Conservation (phyloP, 345 rosid genomes). For the Anastatica hierochuntica region DNA sequence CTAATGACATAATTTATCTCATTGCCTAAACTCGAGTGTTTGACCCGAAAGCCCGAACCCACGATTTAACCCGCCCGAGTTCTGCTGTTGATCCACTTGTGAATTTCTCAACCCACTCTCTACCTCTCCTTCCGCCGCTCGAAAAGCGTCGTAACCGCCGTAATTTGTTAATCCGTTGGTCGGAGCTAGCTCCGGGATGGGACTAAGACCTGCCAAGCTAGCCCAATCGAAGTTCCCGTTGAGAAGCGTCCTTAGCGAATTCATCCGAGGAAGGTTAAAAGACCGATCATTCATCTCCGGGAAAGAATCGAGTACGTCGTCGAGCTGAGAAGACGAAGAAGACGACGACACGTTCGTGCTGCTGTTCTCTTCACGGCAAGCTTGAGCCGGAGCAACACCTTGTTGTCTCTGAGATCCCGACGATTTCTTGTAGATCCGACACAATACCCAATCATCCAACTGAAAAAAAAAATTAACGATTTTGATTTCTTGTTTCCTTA, state of each 20-base stretch:
- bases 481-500: no score
- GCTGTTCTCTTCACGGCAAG: slow-evolving; percentile 50
- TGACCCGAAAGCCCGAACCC: slow-evolving; percentile 49
- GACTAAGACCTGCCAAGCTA: slow-evolving; percentile 45
- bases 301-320: slow-evolving; percentile 62
- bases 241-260: slow-evolving; percentile 37
- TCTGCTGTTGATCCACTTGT: slow-evolving; percentile 20
- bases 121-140: slow-evolving; percentile 21
- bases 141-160: slow-evolving; percentile 23
- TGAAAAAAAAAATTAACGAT: slow-evolving; percentile 10
- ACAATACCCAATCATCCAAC: slow-evolving; percentile 95
- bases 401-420: slow-evolving; percentile 48
- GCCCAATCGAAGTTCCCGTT: slow-evolving; percentile 75
- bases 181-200: slow-evolving; percentile 36
- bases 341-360: slow-evolving; percentile 43
- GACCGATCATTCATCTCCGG: slow-evolving; percentile 49
- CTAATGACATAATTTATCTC: not conserved
- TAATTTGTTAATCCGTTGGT: slow-evolving; percentile 28
- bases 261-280: slow-evolving; percentile 40
- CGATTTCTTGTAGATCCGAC: slow-evolving; percentile 81
- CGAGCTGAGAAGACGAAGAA: slow-evolving; percentile 68
- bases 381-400: slow-evolving; percentile 21
- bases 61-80: slow-evolving; percentile 35
- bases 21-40: slow-evolving; percentile 43
- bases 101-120: slow-evolving; percentile 45